Conservation (phyloP, 2,329 filamentous ascomycete genomes). For the Stachybotrys chlorohalonatus region DNA sequence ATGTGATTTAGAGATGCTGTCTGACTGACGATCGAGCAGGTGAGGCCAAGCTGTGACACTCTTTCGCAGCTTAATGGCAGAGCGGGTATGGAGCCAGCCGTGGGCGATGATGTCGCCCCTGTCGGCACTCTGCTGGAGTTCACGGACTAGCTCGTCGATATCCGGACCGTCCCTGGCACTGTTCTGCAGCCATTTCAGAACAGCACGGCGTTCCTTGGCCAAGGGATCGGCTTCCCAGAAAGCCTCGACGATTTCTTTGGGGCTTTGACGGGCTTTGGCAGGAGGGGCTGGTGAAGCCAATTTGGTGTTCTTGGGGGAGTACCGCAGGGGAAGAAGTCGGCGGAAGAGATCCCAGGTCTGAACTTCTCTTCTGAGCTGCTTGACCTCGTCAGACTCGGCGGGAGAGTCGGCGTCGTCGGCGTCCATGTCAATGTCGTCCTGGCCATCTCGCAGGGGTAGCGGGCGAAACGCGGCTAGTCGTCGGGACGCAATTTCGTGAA, state of each 20-base stretch:
- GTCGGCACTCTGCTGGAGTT: slow-evolving; percentile 68
- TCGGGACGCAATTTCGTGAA: slow-evolving; percentile 44
- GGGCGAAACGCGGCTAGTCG: slow-evolving; percentile 21
- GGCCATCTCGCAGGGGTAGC: slow-evolving; percentile 16
- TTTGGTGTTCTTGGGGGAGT: slow-evolving; percentile 25
- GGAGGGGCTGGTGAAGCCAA: slow-evolving; percentile 13
- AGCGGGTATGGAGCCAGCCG: slow-evolving; percentile 87
- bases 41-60: slow-evolving; percentile 60
- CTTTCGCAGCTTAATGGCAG: slow-evolving; percentile 85
- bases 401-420: slow-evolving; percentile 38
- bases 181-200: slow-evolving; percentile 80
- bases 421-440: slow-evolving; percentile 46
- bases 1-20: slow-evolving; percentile 45
- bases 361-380: slow-evolving; percentile 67
- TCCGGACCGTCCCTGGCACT: slow-evolving; percentile 63
- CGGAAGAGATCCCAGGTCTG: slow-evolving; percentile 86
- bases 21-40: slow-evolving; percentile 53
- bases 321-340: slow-evolving; percentile 63
- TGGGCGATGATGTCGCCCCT: slow-evolving; percentile 74
- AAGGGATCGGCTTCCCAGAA: slow-evolving; percentile 66
- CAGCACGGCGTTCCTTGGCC: slow-evolving; percentile 68
- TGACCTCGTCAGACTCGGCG: slow-evolving; percentile 15
- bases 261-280: slow-evolving; percentile 9
- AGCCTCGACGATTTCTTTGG: slow-evolving; percentile 45
- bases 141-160: slow-evolving; percentile 66